These are phyloP conservation scores for Carpinus viminea DNA, from an alignment of 306 rosid species.

Conservation along the genomic window DNA sequence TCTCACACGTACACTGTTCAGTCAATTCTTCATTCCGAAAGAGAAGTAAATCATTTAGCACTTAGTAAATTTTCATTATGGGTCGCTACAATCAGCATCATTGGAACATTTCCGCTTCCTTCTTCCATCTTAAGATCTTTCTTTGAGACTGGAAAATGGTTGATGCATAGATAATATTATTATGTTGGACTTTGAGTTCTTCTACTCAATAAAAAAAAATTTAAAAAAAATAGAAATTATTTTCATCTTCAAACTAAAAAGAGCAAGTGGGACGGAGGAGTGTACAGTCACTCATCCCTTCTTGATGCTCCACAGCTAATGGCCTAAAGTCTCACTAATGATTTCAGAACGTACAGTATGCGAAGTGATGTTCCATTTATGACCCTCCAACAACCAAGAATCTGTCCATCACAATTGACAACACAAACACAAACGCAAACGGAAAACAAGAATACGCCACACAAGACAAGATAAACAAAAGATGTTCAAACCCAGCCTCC, in stretches of 20 bases:
- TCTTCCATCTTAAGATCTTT: too few species aligned
- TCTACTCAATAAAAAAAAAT: too few species aligned
- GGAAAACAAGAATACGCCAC: slow-evolving; percentile 19
- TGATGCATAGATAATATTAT: too few species aligned
- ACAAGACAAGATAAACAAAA: slow-evolving; percentile 29
- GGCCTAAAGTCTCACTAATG: slow-evolving; percentile 18
- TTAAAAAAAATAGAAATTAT: too few species aligned
- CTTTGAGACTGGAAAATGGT: too few species aligned
- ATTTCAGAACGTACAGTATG: not conserved
- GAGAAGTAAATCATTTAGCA: too few species aligned
- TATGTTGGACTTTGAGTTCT: too few species aligned
- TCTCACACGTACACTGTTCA: too few species aligned
- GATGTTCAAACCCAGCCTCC: slow-evolving; percentile 47
- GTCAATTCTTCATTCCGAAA: too few species aligned
- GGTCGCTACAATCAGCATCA: too few species aligned
- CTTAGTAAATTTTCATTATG: too few species aligned
- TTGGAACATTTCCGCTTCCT: too few species aligned
- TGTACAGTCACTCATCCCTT: not conserved
- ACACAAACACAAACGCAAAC: slow-evolving; percentile 6
- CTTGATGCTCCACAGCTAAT: slow-evolving; percentile 21
- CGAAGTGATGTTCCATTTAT: slow-evolving; percentile 29
- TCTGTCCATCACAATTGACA: slow-evolving; percentile 31
- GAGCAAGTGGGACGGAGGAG: not conserved
- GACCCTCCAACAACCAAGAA: slow-evolving; percentile 43
- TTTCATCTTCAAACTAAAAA: not conserved